Base-by-base conservation (phyloP, 345 rosid species). In the Hypericum androsaemum region DNA sequence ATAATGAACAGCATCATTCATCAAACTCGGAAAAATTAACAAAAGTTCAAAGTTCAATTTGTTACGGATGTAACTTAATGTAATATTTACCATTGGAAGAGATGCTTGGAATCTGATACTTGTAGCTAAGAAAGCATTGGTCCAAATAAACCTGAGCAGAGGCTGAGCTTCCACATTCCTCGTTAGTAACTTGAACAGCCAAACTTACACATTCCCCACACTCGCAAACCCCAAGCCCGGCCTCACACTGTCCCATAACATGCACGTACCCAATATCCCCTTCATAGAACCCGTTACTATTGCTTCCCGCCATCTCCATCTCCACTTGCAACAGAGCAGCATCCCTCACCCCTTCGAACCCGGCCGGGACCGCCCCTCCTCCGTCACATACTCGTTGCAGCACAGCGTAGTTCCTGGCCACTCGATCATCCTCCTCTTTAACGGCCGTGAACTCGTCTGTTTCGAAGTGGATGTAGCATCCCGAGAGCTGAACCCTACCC, bases 161-260 rank as follows among this genome's bases (percentile, higher is more conserved):
- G 36, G 68, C 50, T 2, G 95, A 77, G 55, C 46, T 47, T 4
- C 56, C 59, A 12, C 95, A 86, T 40, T 78, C 76, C 61, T 72
- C 73, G 47, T 48, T 60, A 12, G 69, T 84, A 46, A 66, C 71
- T 54, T 70, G 70, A 9, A 58, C 64, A 0, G 94, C 88, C 15
- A 43, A 48, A 47, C 50, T 41, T n/a, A 86, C 61, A 59, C 97
- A 89, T 46, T 80, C 78, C 3, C 81, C 78, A 40, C 97, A 86
- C 9, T 73, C 77, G 48, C 86, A 74, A 5, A 14, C 54, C 43
- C 64, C 66, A 50, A 84, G 65, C 32, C 73, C 86, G 10, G 68
- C 86, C 41, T 82, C 84, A 52, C 97, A 89, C 50, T 83, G 80
- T 7, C 76, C 94, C 61, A 68, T 57, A 6, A 78, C 74, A 36